Conservation (phyloP, 2,329 filamentous ascomycete genomes). For the Lachnellula suecica region DNA sequence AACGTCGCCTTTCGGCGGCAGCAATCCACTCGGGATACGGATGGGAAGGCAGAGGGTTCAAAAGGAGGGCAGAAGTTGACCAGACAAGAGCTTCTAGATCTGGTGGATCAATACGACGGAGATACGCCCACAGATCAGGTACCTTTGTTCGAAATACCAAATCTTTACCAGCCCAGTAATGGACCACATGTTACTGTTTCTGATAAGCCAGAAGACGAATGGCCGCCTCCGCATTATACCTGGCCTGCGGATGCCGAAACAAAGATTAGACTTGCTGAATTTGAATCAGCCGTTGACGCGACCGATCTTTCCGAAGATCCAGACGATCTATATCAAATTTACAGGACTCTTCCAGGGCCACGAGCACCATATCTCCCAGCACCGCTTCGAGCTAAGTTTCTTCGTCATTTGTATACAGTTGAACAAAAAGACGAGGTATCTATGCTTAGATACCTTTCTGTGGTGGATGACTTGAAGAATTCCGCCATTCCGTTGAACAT, state of each 20-base stretch:
- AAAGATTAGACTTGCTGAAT: conserved; percentile 24
- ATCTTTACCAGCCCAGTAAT: conserved; percentile 50
- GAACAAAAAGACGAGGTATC: conserved; percentile 40
- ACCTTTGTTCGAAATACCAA: conserved; percentile 49
- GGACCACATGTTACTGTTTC: conserved; percentile 50
- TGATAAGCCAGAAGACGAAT: conserved; percentile 47
- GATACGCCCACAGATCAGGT: conserved; percentile 53
- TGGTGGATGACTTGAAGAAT: conserved; percentile 80
- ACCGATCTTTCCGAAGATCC: conserved; percentile 20
- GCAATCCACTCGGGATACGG: conserved; percentile 11
- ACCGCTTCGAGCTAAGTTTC: conserved; percentile 28
- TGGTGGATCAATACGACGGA: conserved; percentile 51
- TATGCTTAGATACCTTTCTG: conserved; percentile 79
- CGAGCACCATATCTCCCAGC: conserved; percentile 32
- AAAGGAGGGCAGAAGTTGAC: conserved; percentile 10
- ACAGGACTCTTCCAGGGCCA: conserved; percentile 34
- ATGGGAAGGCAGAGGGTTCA: background rate
- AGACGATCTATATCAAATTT: conserved; percentile 33
- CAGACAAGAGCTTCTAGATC: conserved; percentile 48
- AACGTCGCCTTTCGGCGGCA: conserved; percentile 12
- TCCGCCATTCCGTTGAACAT: conserved; percentile 67
- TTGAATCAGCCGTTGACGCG: conserved; percentile 18
- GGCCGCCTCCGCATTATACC: conserved; percentile 28
- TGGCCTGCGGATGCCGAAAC: conserved; percentile 30
- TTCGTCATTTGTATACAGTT: conserved; percentile 30